A percentile compares a stretch with the other conserved stretches of the same genome.
These are phyloP conservation scores for Microdochium bolleyi DNA, from an alignment of 2,329 filamentous ascomycete genomes.

Conservation along the genomic window DNA sequence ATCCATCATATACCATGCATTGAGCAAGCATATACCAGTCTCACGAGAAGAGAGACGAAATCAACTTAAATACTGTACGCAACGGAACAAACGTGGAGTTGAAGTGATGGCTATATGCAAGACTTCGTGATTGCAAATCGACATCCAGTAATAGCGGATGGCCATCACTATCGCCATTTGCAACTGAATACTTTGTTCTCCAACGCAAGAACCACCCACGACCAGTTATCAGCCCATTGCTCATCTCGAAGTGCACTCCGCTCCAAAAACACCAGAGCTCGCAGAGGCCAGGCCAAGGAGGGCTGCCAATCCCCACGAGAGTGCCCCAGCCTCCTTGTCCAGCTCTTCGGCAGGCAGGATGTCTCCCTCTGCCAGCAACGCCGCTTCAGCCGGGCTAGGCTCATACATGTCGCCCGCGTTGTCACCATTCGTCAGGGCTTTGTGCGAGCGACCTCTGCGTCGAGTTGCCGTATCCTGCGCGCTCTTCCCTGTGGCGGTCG, in stretches of 20 bases:
- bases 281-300: slow-evolving; percentile 35
- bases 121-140: too few species aligned
- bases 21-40: too few species aligned
- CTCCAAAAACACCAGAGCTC: slow-evolving; percentile 36
- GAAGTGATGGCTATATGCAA: too few species aligned
- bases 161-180: too few species aligned
- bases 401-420: slow-evolving; percentile 25
- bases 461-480: neutral
- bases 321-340: slow-evolving; percentile 37
- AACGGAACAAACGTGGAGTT: too few species aligned
- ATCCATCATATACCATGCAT: too few species aligned
- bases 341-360: slow-evolving; percentile 27
- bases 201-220: too few species aligned
- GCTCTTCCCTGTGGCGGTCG: too few species aligned
- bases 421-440: neutral
- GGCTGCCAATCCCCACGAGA: slow-evolving; percentile 36
- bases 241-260: slow-evolving; percentile 33
- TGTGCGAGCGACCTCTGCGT: neutral
- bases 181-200: too few species aligned
- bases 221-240: neutral
- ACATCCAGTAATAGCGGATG: too few species aligned
- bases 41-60: too few species aligned
- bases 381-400: slow-evolving; percentile 23
- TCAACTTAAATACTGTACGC: too few species aligned
- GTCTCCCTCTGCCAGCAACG: slow-evolving; percentile 29